Base-by-base conservation (phyloP, 306 rosid species). In the Pyrus betulifolia region DNA sequence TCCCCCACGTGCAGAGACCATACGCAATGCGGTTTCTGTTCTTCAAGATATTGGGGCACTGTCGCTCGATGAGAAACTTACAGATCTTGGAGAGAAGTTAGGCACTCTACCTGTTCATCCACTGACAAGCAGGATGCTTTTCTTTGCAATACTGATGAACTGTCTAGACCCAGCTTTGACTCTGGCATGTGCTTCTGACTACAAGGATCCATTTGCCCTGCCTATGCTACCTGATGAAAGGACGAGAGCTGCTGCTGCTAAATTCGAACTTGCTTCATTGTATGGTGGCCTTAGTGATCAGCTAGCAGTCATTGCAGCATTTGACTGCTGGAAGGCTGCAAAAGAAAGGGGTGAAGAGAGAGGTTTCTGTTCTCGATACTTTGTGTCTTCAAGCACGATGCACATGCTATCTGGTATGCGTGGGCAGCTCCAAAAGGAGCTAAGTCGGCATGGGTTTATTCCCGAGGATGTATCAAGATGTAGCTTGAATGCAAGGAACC, bases 41-140 rank as follows among this genome's bases (percentile, higher is more conserved):
- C 99, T 95, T 83, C 97, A 89, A 70, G 97, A 95, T 71, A 92
- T 92, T 63, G 99, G 97, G 80, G 98, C 99, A 76, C 83, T 95
- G 83, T 76, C 99, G 38, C 49, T 9, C 13, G 96, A 88, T 57
- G 99, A 88, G 79, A 83, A 79, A 4, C 97, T 92, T 82, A 95
- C 99, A 22, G 83, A 74, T 40, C 91, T 95, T 33, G 98, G 99
- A 82, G 91, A 87, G 84, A 95, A 88, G 85, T 84, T 95, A 76
- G 99, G 97, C 70, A 85, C 90, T 72, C 88, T 95, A 25, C 99
- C 99, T 68, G 96, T 92, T 84, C 97, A 95, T 84, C 99, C 99
- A 68, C 74, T 86, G 67, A 91, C 89, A 13, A 82, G 99, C 93
- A 92, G 86, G 81, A 92, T 95, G 97, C 96, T 95, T 28, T 88